A percentile compares a stretch with the other conserved stretches of the same genome.
Evolutionary conservation across 306 rosid species (phyloP).

Genomic region (Herpetospermum pedunculosum): DNA sequence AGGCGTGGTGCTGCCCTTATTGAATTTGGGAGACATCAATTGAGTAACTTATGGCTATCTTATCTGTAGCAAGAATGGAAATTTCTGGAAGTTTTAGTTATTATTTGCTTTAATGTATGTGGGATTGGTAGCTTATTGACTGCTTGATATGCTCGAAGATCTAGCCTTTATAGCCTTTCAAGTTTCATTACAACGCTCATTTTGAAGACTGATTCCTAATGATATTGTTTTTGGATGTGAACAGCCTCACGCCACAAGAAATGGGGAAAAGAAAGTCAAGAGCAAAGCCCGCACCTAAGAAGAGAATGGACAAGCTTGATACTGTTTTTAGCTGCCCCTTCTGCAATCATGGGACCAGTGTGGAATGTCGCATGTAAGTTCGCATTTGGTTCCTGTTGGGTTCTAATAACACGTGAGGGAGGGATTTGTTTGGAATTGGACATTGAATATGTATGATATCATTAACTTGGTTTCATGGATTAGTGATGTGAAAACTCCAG

Average conservation of each 20-base stretch:
- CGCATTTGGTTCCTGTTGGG: neutral
- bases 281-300: constrained; percentile 88
- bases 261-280: constrained; percentile 95
- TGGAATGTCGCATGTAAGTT: constrained; percentile 85
- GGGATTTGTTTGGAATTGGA: neutral
- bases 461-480: neutral
- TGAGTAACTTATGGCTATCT: neutral
- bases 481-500: no score
- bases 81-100: neutral
- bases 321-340: constrained; percentile 95
- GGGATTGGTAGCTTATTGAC: neutral
- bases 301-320: constrained; percentile 93
- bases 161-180: neutral
- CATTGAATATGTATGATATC: neutral
- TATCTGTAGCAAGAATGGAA: neutral
- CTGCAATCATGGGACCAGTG: constrained; percentile 89
- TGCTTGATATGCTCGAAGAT: neutral
- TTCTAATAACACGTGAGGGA: neutral
- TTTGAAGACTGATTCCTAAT: neutral
- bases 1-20: neutral
- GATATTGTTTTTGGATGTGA: neutral
- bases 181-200: neutral
- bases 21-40: neutral
- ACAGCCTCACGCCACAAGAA: constrained; percentile 3
- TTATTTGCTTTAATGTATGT: neutral